Percentiles rank a stretch among this genome's conserved stretches.
These are phyloP conservation scores for Telfairia occidentalis DNA, from an alignment of 331 rosid species.

Conservation along the genomic window DNA sequence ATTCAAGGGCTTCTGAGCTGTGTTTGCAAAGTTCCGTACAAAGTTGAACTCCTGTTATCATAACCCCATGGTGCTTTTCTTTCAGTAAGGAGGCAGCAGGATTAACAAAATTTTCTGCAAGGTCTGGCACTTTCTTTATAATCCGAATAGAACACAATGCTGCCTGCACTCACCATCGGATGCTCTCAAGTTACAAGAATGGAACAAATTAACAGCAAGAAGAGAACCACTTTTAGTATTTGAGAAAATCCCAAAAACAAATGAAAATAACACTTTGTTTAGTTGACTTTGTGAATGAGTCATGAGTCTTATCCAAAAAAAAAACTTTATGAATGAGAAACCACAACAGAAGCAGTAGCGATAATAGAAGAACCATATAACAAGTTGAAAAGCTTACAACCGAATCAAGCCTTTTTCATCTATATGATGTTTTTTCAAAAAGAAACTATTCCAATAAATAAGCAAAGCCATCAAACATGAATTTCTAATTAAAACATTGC, in stretches of 20 bases:
- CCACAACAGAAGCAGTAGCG: conserved; percentile 5
- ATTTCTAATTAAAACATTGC: background rate
- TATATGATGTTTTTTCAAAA: background rate
- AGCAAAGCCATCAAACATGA: background rate
- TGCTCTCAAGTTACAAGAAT: conserved; percentile 24
- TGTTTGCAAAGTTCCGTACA: conserved; percentile 93
- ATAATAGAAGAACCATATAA: background rate
- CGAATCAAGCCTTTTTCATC: background rate
- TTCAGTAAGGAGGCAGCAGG: conserved; percentile 84
- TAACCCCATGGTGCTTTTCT: conserved; percentile 97
- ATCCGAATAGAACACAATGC: conserved; percentile 94
- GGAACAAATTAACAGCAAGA: conserved; percentile 15
- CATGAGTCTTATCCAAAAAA: too few species aligned
- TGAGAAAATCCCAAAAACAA: conserved; percentile 1
- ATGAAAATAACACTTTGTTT: background rate
- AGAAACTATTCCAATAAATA: background rate
- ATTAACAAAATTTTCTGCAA: conserved; percentile 86
- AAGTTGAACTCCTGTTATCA: conserved; percentile 92
- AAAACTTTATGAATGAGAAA: background rate
- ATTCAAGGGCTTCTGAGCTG: conserved; percentile 75
- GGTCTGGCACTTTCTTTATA: conserved; percentile 89
- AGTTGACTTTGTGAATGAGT: background rate
- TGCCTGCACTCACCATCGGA: conserved; percentile 50
- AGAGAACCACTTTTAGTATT: background rate
- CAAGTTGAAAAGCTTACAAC: background rate